Evolutionary conservation across 768 basidiomycete species (phyloP).

Genomic region (Imleria badia): DNA sequence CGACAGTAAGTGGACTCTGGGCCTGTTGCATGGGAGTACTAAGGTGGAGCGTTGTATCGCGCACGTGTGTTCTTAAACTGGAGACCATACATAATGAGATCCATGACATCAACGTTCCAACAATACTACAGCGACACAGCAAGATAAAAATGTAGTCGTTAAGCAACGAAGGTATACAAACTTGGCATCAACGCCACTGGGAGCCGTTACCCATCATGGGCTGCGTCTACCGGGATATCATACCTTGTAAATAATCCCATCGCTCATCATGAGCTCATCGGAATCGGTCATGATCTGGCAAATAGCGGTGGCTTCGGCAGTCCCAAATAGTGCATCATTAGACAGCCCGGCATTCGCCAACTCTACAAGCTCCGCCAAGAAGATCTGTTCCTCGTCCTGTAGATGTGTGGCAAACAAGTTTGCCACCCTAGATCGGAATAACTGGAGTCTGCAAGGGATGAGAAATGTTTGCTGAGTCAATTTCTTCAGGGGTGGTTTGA

Average conservation of each 20-base stretch:
- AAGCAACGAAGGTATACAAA: background rate
- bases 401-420: conserved; percentile 63
- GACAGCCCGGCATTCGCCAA: conserved; percentile 75
- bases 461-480: background rate
- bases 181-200: background rate
- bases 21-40: background rate
- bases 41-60: background rate
- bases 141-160: conserved; percentile 2
- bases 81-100: background rate
- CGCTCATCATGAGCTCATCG: conserved; percentile 82
- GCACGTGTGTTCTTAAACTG: background rate
- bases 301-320: conserved; percentile 72
- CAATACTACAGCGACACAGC: background rate
- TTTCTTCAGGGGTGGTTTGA: conserved; percentile 12
- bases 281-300: conserved; percentile 72
- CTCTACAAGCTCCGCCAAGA: conserved; percentile 66
- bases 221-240: conserved; percentile 32
- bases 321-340: conserved; percentile 71
- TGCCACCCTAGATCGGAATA: conserved; percentile 81
- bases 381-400: conserved; percentile 76
- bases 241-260: conserved; percentile 83
- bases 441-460: conserved; percentile 51
- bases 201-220: background rate
- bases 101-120: background rate
- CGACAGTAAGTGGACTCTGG: conserved; percentile 12